Conservation (phyloP, 768 basidiomycete genomes). For the Tricholoma flavovirens region DNA sequence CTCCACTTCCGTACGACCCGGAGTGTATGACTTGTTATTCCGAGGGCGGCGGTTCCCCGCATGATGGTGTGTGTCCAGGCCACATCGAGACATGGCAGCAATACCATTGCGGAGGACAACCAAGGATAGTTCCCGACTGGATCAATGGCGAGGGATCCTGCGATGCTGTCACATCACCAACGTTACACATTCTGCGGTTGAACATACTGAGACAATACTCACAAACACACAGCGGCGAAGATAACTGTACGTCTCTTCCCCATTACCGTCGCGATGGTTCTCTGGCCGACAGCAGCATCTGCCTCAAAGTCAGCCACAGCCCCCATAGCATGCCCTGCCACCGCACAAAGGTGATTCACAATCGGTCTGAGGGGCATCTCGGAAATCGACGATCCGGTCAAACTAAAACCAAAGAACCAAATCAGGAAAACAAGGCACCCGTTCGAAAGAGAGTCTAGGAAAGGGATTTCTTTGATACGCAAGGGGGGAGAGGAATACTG, state of each 20-base stretch:
- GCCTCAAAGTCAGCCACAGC: conserved; percentile 12
- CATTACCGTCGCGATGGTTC: conserved; percentile 8
- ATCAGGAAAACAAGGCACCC: conserved; percentile 11
- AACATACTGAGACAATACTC: neutral
- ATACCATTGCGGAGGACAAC: neutral
- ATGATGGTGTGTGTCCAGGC: neutral
- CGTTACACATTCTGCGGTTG: neutral
- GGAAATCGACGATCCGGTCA: conserved; percentile 5
- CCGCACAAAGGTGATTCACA: conserved; percentile 10
- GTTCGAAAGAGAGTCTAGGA: conserved; percentile 11
- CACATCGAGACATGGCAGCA: neutral
- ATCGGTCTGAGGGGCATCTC: conserved; percentile 8
- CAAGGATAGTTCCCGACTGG: neutral
- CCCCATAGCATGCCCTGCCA: conserved; percentile 11
- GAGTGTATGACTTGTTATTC: neutral
- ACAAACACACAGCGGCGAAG: neutral
- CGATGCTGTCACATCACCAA: neutral
- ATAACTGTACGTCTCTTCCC: neutral
- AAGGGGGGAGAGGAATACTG: conserved; percentile 14
- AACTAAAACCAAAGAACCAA: conserved; percentile 15
- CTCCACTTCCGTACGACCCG: neutral
- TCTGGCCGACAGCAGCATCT: conserved; percentile 8
- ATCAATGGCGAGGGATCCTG: neutral
- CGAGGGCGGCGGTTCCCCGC: neutral
- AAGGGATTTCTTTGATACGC: conserved; percentile 11